phyloP scores from a whole-genome alignment of 495 filamentous ascomycete genomes.

The Daldinia bambusicola region DNA sequence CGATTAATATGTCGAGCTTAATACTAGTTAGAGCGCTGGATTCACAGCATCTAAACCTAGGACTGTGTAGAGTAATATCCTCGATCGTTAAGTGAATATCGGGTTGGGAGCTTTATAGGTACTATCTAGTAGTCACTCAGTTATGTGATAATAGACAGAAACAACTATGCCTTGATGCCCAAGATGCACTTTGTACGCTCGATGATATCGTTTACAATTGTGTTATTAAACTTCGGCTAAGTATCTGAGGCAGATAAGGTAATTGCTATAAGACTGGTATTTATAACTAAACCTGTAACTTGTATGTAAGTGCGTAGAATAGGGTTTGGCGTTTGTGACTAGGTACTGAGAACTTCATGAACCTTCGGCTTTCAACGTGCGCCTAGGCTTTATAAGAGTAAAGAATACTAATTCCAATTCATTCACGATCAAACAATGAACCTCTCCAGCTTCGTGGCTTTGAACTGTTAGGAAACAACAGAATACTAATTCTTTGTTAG shows the following conservation, averaged over 20 bases:
- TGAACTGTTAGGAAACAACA: neutral
- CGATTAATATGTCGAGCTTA: too few relatives aligned
- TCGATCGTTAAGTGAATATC: neutral
- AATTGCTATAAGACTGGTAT: neutral
- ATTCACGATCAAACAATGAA: neutral
- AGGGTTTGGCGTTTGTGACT: neutral
- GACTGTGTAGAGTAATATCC: neutral
- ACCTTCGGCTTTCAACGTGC: neutral
- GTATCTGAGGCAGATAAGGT: neutral
- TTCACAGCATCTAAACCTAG: neutral
- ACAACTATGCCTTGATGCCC: neutral
- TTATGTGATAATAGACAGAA: neutral
- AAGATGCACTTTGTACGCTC: neutral
- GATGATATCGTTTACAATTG: neutral
- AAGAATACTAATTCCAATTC: neutral
- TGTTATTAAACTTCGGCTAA: neutral
- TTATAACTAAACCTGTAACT: neutral
- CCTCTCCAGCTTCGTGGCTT: too few relatives aligned
- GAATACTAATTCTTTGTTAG: neutral
- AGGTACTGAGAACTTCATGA: neutral
- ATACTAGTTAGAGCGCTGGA: neutral
- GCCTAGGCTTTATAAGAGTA: neutral
- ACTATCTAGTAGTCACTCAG: neutral
- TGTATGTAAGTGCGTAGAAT: neutral
- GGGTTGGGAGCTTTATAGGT: neutral